These are phyloP conservation scores for Halteria grandinella DNA, from an alignment of 73 alveolate genomes.

Conservation along the genomic window DNA sequence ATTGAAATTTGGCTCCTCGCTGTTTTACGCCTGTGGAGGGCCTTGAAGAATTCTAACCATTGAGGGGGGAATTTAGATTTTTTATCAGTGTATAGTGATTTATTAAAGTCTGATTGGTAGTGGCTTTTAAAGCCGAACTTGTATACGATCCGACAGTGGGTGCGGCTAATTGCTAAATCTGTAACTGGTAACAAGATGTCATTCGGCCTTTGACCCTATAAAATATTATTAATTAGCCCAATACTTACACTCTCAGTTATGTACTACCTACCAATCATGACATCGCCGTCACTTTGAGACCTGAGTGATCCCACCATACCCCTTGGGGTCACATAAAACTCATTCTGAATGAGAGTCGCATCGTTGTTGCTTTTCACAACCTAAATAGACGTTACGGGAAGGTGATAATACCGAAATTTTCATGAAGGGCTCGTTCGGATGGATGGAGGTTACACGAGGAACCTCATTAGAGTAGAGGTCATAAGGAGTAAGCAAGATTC, in stretches of 20 bases:
- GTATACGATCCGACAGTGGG: slow-evolving; percentile 51
- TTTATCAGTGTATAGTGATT: too few species aligned
- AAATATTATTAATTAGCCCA: not conserved
- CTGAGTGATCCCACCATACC: slow-evolving; percentile 55
- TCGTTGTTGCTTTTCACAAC: slow-evolving; percentile 38
- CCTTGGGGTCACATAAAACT: slow-evolving; percentile 39
- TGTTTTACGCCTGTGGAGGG: slow-evolving; percentile 1
- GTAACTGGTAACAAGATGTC: slow-evolving; percentile 40
- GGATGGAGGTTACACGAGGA: not conserved
- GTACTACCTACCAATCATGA: slow-evolving; percentile 45
- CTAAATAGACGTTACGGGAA: not conserved
- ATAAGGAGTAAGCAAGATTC: too few species aligned
- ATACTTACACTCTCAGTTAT: slow-evolving; percentile 28
- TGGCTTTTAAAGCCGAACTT: slow-evolving; percentile 31
- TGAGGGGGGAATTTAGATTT: too few species aligned
- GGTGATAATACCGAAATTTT: not conserved
- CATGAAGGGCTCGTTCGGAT: slow-evolving; percentile 20
- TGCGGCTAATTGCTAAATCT: slow-evolving; percentile 48
- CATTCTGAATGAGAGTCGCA: slow-evolving; percentile 9
- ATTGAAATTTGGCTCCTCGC: not conserved
- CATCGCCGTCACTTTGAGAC: slow-evolving; percentile 32
- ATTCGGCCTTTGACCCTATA: slow-evolving; percentile 53
- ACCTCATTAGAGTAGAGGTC: not conserved
- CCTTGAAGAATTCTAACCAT: slow-evolving; percentile 35
- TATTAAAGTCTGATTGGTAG: slow-evolving; percentile 1